Base-by-base conservation (phyloP, 139 green algal genomes). In the Chlorella sp. region DNA sequence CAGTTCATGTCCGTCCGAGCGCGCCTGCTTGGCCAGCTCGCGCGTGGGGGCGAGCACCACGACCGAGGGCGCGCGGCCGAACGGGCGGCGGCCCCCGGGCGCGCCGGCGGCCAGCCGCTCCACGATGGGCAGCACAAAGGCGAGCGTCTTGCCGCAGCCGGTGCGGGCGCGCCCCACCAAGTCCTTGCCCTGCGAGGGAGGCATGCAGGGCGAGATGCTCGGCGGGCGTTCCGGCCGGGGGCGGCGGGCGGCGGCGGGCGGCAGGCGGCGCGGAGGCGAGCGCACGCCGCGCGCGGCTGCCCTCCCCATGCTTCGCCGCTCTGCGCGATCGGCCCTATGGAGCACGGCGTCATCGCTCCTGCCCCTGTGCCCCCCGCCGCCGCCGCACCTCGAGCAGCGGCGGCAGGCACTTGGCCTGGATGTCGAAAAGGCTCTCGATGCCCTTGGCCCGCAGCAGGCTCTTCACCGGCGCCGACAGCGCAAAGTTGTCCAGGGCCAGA, bases 1-100 rank as follows among this genome's bases (percentile, higher is more conserved):
- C n/a, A n/a, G n/a, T n/a, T n/a, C n/a, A n/a, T n/a, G n/a, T n/a
- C n/a, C n/a, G n/a, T n/a, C n/a, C n/a, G n/a, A n/a, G n/a, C 83
- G 3, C 60, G 93, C 93, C 91, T 98, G 94, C 81, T 99, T 99
- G 33, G 96, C 96, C 1, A 99, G 93, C 90, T 99, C 96, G 36
- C 96, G 86, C 0, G 96, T 99, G 25, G 96, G 96, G 15, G 93
- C 90, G 66, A 99, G 89, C 38, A 97, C 91, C 35, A 98, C 91
- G 43, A 97, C 93, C 25, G 69, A 67, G 27, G 95, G 93, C 8
- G 61, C 35, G 25, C 91, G 86, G 55, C 91, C 86, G 42, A 70
- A 79, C 19, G 74, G 29, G 29, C 75, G 59, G 17, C 46, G 56
- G 68, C 42, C 33, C 25, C 27, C 68, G 25, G 48, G 75, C 31